Evolutionary conservation across 2,329 filamentous ascomycete genomes (phyloP).

Genomic region (Penicillium sp.): DNA sequence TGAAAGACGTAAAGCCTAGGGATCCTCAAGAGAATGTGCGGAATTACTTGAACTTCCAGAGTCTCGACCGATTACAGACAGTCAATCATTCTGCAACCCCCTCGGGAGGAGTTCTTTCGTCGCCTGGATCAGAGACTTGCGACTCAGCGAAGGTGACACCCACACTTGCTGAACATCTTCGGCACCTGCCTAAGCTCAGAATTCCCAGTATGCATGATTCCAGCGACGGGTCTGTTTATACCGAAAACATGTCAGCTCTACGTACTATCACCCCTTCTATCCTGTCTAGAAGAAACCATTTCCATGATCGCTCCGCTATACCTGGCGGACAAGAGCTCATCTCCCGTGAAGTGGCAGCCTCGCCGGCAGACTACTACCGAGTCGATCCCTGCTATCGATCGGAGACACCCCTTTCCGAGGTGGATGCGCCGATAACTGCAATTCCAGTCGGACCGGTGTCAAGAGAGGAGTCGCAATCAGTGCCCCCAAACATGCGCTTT

Average conservation of each 20-base stretch:
- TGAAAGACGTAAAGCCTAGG: constrained; percentile 65
- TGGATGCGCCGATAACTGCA: constrained; percentile 80
- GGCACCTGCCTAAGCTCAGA: constrained; percentile 54
- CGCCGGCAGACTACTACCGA: constrained; percentile 61
- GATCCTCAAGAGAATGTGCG: constrained; percentile 92
- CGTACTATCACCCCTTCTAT: constrained; percentile 32
- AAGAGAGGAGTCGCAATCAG: constrained; percentile 81
- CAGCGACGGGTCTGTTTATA: constrained; percentile 11
- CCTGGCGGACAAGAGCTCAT: not conserved
- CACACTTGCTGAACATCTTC: constrained; percentile 46
- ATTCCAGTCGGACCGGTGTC: constrained; percentile 68
- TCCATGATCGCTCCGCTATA: not conserved
- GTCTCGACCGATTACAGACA: constrained; percentile 38
- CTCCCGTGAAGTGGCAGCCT: constrained; percentile 18
- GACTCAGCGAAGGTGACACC: constrained; percentile 6
- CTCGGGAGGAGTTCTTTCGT: too few species aligned
- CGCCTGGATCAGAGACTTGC: not conserved
- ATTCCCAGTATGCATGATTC: constrained; percentile 49
- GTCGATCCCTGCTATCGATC: constrained; percentile 50
- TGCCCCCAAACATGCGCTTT: constrained; percentile 90
- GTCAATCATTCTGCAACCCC: constrained; percentile 60
- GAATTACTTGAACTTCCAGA: constrained; percentile 86
- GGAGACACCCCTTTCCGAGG: constrained; percentile 84
- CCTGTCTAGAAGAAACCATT: constrained; percentile 6
- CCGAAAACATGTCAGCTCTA: constrained; percentile 2